Percentiles rank a stretch among this genome's conserved stretches.
These are phyloP conservation scores for Synchytrium microbalum DNA, from an alignment of 371 early-diverging fungal genomes.

Conservation along the genomic window DNA sequence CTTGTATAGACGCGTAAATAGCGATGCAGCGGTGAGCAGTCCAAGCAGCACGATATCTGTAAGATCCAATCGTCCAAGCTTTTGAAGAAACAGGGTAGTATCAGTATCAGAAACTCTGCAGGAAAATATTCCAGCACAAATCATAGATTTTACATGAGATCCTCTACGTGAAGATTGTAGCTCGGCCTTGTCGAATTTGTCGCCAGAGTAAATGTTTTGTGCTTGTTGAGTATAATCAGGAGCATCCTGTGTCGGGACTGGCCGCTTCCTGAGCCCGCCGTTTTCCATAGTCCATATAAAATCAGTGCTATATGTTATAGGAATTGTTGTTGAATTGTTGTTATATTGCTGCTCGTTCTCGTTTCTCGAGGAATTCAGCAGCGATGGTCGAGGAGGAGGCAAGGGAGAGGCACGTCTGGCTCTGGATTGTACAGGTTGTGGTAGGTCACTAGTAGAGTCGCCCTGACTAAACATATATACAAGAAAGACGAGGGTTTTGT, in stretches of 20 bases:
- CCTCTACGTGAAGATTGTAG: neutral
- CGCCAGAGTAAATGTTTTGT: neutral
- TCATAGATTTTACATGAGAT: neutral
- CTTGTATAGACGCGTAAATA: constrained; percentile 68
- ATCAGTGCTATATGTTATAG: neutral
- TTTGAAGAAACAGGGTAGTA: too few relatives aligned
- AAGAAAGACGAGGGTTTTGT: too few relatives aligned
- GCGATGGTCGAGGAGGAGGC: too few relatives aligned
- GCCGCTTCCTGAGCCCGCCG: neutral
- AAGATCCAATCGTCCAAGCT: neutral
- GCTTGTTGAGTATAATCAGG: neutral
- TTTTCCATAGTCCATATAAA: neutral
- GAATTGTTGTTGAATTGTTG: too few relatives aligned
- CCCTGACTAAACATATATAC: too few relatives aligned
- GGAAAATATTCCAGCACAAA: too few relatives aligned
- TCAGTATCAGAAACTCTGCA: too few relatives aligned
- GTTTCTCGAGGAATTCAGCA: too few relatives aligned
- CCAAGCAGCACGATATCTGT: neutral
- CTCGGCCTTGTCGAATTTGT: neutral
- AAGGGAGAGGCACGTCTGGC: too few relatives aligned
- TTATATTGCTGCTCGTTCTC: too few relatives aligned
- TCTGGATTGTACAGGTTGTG: too few relatives aligned
- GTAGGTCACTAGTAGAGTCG: too few relatives aligned
- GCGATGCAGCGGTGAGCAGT: neutral
- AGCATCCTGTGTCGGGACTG: neutral